Evolutionary conservation across 768 basidiomycete species (phyloP).

Genomic region (Amanita polypyramis): DNA sequence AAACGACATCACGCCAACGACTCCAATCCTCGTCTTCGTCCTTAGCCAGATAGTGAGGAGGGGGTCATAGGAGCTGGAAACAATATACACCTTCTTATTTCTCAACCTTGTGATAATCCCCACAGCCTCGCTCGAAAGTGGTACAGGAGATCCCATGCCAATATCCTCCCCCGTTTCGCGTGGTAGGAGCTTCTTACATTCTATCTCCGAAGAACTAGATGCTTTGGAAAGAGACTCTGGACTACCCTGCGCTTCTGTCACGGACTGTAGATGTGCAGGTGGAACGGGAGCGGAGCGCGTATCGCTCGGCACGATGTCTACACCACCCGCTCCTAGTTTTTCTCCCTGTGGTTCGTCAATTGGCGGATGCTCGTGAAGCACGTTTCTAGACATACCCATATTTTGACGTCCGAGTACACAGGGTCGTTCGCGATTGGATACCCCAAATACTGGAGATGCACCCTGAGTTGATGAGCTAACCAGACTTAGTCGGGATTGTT

Average conservation of each 20-base stretch:
- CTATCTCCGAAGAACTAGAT: conserved; percentile 5
- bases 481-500: conserved; percentile 1
- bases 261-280: conserved; percentile 33
- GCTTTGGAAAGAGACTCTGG: conserved; percentile 32
- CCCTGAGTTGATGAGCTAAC: conserved; percentile 91
- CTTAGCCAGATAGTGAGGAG: conserved; percentile 21
- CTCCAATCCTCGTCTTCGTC: conserved; percentile 87
- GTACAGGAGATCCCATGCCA: conserved; percentile 79
- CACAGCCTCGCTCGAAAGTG: conserved; percentile 67
- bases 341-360: conserved; percentile 39
- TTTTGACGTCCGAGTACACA: conserved; percentile 71
- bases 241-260: conserved; percentile 28
- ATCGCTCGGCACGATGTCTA: conserved; percentile 63
- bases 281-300: conserved; percentile 55
- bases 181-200: conserved; percentile 42
- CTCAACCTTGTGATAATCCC: conserved; percentile 68
- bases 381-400: conserved; percentile 47
- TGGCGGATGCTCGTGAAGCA: not conserved
- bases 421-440: conserved; percentile 94
- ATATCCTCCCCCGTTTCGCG: conserved; percentile 83
- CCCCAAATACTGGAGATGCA: conserved; percentile 93
- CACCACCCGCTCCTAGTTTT: conserved; percentile 66
- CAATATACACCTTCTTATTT: conserved; percentile 61
- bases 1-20: conserved; percentile 79
- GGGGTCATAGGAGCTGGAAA: not conserved